Evolutionary conservation across 352 stramenopile species (phyloP).

Genomic region (Globisporangium radiosum): DNA sequence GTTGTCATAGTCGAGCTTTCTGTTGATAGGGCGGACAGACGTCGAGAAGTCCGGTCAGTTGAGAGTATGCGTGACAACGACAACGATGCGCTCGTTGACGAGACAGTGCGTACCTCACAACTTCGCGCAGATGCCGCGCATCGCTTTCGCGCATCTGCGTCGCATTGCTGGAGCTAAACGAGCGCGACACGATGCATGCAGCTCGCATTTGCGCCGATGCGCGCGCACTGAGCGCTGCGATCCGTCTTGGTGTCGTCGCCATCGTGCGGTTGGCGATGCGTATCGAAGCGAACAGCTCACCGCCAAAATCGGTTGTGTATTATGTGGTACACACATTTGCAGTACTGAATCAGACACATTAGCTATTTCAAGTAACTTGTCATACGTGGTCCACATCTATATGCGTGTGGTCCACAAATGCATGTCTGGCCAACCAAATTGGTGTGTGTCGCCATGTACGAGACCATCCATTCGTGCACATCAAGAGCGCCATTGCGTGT

Average conservation of each 20-base stretch:
- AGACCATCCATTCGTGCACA: background rate
- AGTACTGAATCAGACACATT: no score
- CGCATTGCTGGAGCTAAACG: background rate
- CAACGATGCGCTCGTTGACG: no score
- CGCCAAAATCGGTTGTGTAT: background rate
- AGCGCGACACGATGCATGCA: no score
- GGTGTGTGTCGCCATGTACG: background rate
- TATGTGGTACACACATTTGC: no score
- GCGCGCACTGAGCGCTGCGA: no score
- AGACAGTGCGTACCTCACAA: constrained; percentile 1
- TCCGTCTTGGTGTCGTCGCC: background rate
- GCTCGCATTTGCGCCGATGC: no score
- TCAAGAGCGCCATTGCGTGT: constrained; percentile 8
- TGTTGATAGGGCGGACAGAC: constrained; percentile 11
- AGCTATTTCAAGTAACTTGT: no score
- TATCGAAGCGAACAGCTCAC: background rate
- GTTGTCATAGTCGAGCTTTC: constrained; percentile 82
- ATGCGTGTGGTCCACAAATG: background rate
- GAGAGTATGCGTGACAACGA: no score
- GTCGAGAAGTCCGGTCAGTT: no score
- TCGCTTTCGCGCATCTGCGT: background rate
- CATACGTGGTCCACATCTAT: no score
- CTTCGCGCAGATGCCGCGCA: constrained; percentile 1
- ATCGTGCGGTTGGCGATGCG: background rate
- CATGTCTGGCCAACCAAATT: background rate